Percentiles rank a stretch among this genome's conserved stretches.
Conservation (phyloP, 2,329 filamentous ascomycete species). For the Diaporthe vaccinii region DNA sequence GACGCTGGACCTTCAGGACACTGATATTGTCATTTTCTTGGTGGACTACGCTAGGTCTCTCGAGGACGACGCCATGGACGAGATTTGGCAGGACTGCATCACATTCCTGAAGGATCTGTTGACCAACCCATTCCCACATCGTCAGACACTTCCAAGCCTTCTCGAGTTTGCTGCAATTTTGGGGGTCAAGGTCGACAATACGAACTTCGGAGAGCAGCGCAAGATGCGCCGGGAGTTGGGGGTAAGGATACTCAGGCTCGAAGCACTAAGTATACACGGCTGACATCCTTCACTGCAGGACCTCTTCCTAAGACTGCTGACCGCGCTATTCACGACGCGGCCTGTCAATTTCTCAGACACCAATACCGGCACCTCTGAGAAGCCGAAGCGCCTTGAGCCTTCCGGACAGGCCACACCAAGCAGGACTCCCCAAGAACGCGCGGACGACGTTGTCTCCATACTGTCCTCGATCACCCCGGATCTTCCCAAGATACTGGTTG, state of each 20-base stretch:
- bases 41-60: conserved; percentile 91
- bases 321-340: conserved; percentile 93
- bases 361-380: conserved; percentile 54
- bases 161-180: conserved; percentile 91
- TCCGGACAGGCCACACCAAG: conserved; percentile 49
- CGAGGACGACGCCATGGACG: conserved; percentile 97
- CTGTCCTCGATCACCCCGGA: conserved; percentile 84
- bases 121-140: conserved; percentile 93
- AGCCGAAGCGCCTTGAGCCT: conserved; percentile 54
- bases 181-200: conserved; percentile 97
- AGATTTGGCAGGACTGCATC: conserved; percentile 97
- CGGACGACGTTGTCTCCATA: conserved; percentile 84
- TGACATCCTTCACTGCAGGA: conserved; percentile 68
- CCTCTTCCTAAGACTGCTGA: conserved; percentile 86
- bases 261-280: neutral
- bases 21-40: conserved; percentile 88
- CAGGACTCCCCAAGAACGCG: conserved; percentile 59
- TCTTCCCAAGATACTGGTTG: conserved; percentile 85
- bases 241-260: conserved; percentile 64
- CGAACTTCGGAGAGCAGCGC: conserved; percentile 93
- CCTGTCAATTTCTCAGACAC: conserved; percentile 79
- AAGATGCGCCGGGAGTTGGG: conserved; percentile 92
- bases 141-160: conserved; percentile 87
- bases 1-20: conserved; percentile 86
- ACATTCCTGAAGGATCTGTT: conserved; percentile 91